phyloP scores from a whole-genome alignment of 192 early-diverging fungal species.

The Podila verticillata region DNA sequence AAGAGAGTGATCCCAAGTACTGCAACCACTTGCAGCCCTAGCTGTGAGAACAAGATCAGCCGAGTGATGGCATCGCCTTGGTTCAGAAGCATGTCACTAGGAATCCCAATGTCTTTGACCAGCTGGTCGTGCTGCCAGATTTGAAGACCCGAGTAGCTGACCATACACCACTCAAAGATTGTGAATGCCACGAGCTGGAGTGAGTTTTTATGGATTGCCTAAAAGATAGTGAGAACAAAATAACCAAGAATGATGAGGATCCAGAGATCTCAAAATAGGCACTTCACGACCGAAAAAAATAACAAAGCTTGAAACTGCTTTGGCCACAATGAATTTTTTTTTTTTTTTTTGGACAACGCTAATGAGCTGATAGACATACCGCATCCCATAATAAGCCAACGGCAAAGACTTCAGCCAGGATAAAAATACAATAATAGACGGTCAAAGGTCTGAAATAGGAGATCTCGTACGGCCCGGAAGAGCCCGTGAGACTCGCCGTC shows the following conservation, averaged over 20 bases:
- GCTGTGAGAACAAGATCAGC: slow-evolving; percentile 26
- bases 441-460: slow-evolving; percentile 33
- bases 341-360: background rate
- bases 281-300: background rate
- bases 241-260: background rate
- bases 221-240: background rate
- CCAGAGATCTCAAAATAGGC: background rate
- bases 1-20: slow-evolving; percentile 27
- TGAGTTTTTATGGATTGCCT: slow-evolving; percentile 50
- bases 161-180: slow-evolving; percentile 46
- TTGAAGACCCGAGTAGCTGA: slow-evolving; percentile 37
- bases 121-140: slow-evolving; percentile 48
- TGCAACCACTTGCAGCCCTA: slow-evolving; percentile 19
- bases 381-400: slow-evolving; percentile 44
- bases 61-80: slow-evolving; percentile 15
- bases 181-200: slow-evolving; percentile 39
- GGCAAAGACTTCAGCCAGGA: slow-evolving; percentile 35
- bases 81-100: background rate
- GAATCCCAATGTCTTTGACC: slow-evolving; percentile 25
- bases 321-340: background rate
- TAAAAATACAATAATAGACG: slow-evolving; percentile 37
- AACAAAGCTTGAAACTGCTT: too few relatives aligned
- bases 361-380: slow-evolving; percentile 9
- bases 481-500: background rate
- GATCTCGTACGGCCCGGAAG: slow-evolving; percentile 22